phyloP scores from a whole-genome alignment of 257 asterid genomes.

The Capsicum rhomboideum region DNA sequence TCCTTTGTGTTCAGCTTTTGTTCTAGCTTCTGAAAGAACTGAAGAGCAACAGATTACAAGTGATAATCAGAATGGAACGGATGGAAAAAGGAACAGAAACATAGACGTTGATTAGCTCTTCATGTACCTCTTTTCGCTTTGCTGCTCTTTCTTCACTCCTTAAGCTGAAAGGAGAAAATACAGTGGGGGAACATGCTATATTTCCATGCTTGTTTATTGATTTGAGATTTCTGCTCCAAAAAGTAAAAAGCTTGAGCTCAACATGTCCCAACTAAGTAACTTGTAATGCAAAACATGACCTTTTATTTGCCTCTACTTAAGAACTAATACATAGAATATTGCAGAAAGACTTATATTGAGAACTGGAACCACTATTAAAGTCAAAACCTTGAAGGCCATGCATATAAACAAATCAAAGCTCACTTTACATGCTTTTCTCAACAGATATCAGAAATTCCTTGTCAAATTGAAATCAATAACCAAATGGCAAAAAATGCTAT shows the following conservation, averaged over 20 bases:
- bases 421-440: not conserved
- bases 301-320: not conserved
- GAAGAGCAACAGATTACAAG: slow-evolving; percentile 1
- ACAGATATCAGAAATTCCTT: not conserved
- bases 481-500: not conserved
- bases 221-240: slow-evolving; percentile 34
- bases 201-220: slow-evolving; percentile 22
- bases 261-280: not conserved
- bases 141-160: slow-evolving; percentile 83
- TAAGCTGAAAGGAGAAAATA: slow-evolving; percentile 50
- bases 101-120: not conserved
- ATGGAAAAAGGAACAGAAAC: not conserved
- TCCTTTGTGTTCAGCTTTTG: slow-evolving; percentile 40
- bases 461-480: not conserved
- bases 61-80: not conserved
- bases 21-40: slow-evolving; percentile 69
- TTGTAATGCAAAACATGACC: not conserved
- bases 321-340: not conserved
- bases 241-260: not conserved
- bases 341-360: not conserved
- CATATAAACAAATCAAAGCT: not conserved
- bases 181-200: slow-evolving; percentile 27
- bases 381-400: not conserved
- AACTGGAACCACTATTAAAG: not conserved
- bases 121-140: slow-evolving; percentile 74